Evolutionary conservation across 805 yeast species (phyloP).

Genomic region (Lachancea dasiensis): DNA sequence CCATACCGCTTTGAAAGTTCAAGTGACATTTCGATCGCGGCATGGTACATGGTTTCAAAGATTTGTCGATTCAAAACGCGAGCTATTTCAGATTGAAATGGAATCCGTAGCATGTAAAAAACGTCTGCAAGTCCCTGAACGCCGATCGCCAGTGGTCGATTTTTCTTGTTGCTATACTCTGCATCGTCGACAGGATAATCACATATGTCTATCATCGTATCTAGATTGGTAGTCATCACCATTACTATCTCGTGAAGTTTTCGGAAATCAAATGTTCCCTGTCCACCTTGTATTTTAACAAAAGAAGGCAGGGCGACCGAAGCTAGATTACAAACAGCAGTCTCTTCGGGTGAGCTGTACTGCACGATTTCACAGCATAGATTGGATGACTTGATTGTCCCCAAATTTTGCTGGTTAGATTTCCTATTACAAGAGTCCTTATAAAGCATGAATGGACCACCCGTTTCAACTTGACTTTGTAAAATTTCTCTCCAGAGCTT

Average conservation of each 20-base stretch:
- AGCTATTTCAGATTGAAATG: slow-evolving; percentile 87
- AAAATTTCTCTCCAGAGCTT: slow-evolving; percentile 82
- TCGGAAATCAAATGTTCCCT: slow-evolving; percentile 57
- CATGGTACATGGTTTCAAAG: slow-evolving; percentile 94
- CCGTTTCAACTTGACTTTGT: slow-evolving; percentile 92
- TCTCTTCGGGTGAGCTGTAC: slow-evolving; percentile 81
- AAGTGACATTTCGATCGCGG: slow-evolving; percentile 76
- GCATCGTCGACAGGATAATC: slow-evolving; percentile 79
- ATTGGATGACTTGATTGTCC: slow-evolving; percentile 86
- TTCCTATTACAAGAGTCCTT: slow-evolving; percentile 85
- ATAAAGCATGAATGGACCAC: slow-evolving; percentile 88
- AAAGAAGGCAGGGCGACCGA: slow-evolving; percentile 82
- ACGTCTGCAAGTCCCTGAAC: slow-evolving; percentile 95
- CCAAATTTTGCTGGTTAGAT: slow-evolving; percentile 85
- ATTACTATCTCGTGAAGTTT: slow-evolving; percentile 70
- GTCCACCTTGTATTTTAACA: slow-evolving; percentile 41
- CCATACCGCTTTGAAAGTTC: slow-evolving; percentile 71
- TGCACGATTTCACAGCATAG: slow-evolving; percentile 91
- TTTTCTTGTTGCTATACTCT: slow-evolving; percentile 59
- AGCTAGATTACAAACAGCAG: slow-evolving; percentile 91
- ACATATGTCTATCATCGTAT: slow-evolving; percentile 76
- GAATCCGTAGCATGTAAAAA: slow-evolving; percentile 68
- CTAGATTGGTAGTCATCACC: slow-evolving; percentile 68
- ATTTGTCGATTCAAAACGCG: slow-evolving; percentile 69
- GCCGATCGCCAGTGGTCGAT: slow-evolving; percentile 90